Percentiles rank a stretch among this genome's conserved stretches.
phyloP scores from a whole-genome alignment of 768 basidiomycete species.

The Amanita jacksonii region DNA sequence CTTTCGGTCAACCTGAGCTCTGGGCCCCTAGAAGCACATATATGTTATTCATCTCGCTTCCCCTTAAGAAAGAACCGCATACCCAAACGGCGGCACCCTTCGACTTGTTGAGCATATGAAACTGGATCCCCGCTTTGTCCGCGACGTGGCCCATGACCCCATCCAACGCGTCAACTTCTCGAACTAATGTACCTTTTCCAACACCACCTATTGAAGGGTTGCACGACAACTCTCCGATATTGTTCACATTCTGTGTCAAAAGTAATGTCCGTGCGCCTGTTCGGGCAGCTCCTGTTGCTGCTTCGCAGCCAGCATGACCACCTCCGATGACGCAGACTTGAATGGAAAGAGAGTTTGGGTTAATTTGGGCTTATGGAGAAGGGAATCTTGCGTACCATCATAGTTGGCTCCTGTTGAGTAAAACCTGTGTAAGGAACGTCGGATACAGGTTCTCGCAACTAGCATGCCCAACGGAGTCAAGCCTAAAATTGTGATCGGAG shows the following conservation, averaged over 20 bases:
- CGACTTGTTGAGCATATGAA: slow-evolving; percentile 75
- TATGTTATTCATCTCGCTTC: slow-evolving; percentile 3
- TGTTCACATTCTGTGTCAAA: slow-evolving; percentile 74
- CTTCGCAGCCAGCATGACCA: slow-evolving; percentile 91
- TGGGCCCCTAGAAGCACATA: slow-evolving; percentile 52
- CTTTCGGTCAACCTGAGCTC: slow-evolving; percentile 83
- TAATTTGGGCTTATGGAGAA: no score
- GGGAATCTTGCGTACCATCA: slow-evolving; percentile 1
- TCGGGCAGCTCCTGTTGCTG: slow-evolving; percentile 78
- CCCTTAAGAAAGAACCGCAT: slow-evolving; percentile 14
- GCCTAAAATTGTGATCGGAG: not conserved
- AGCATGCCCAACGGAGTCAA: slow-evolving; percentile 4
- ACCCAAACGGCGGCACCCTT: slow-evolving; percentile 91
- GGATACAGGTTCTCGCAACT: slow-evolving; percentile 2
- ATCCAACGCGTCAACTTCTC: slow-evolving; percentile 86
- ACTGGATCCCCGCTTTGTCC: slow-evolving; percentile 88
- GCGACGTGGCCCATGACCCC: slow-evolving; percentile 79
- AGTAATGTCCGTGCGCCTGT: slow-evolving; percentile 75
- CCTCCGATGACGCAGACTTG: slow-evolving; percentile 82
- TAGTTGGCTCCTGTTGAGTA: slow-evolving; percentile 4
- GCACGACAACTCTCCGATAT: slow-evolving; percentile 77
- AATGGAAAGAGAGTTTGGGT: not conserved
- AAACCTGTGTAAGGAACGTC: not conserved
- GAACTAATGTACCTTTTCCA: slow-evolving; percentile 86
- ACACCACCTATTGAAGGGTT: slow-evolving; percentile 91